Percentiles rank a stretch among this genome's conserved stretches.
Conservation (phyloP, 441 rosid genomes). For the Mallotus repandus region DNA sequence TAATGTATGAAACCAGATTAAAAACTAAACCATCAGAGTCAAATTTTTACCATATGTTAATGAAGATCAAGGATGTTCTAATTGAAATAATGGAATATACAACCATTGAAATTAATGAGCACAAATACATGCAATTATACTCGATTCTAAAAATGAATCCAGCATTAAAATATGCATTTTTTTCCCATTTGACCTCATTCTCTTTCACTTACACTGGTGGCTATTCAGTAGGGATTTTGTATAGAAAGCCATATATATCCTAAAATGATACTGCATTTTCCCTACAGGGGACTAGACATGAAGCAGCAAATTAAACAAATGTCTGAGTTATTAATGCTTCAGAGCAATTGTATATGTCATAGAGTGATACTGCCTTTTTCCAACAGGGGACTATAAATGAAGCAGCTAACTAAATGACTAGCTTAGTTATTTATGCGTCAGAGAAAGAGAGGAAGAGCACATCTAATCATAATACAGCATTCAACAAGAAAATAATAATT, state of each 20-base stretch:
- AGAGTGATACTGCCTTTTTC: not conserved
- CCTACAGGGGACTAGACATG: not conserved
- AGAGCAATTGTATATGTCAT: not conserved
- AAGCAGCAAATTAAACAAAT: not conserved
- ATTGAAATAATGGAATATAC: not conserved
- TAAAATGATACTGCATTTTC: not conserved
- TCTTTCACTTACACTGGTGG: not conserved
- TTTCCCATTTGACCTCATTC: not conserved
- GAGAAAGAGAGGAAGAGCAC: conserved; percentile 5
- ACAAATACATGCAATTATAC: not conserved
- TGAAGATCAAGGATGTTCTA: not conserved
- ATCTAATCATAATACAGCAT: not conserved
- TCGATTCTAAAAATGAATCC: not conserved
- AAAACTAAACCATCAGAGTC: not conserved
- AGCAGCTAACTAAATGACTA: not conserved
- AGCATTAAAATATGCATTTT: not conserved
- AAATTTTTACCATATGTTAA: not conserved
- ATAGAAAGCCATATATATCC: not conserved
- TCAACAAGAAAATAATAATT: conserved; percentile 7
- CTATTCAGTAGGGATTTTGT: not conserved
- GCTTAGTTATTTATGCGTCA: not conserved
- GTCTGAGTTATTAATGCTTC: not conserved
- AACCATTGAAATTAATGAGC: not conserved
- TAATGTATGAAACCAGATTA: not conserved
- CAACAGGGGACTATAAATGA: not conserved